Evolutionary conservation across 441 rosid species (phyloP).

Genomic region (Sinapis alba): DNA sequence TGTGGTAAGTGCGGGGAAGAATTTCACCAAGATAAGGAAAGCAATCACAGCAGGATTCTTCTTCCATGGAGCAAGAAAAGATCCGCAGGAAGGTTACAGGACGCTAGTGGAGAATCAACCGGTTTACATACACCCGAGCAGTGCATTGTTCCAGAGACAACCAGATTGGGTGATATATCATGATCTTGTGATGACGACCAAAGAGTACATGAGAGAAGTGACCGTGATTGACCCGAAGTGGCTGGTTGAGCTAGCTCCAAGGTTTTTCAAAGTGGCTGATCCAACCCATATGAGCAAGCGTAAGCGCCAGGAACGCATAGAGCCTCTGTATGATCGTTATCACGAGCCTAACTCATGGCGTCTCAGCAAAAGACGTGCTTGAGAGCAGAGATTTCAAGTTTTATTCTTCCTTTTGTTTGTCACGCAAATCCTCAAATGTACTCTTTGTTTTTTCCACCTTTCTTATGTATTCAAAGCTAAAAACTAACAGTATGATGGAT

Average conservation of each 20-base stretch:
- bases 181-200: slow-evolving; percentile 90
- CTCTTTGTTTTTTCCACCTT: not conserved
- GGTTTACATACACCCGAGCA: slow-evolving; percentile 93
- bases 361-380: slow-evolving; percentile 70
- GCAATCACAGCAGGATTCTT: slow-evolving; percentile 94
- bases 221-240: slow-evolving; percentile 68
- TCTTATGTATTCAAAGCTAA: slow-evolving; percentile 19
- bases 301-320: slow-evolving; percentile 71
- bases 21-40: slow-evolving; percentile 83
- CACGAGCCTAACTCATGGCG: slow-evolving; percentile 81
- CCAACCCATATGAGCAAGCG: slow-evolving; percentile 75
- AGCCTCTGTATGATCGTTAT: slow-evolving; percentile 68
- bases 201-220: slow-evolving; percentile 72
- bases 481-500: slow-evolving; percentile 1
- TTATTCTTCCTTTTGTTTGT: not conserved
- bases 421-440: not conserved
- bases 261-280: slow-evolving; percentile 70
- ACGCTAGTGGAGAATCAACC: slow-evolving; percentile 95
- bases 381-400: not conserved
- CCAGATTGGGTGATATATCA: slow-evolving; percentile 97
- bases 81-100: slow-evolving; percentile 92
- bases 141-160: slow-evolving; percentile 93
- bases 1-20: slow-evolving; percentile 84
- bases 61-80: slow-evolving; percentile 82
- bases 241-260: slow-evolving; percentile 73